Base-by-base conservation (phyloP, 78 protist genomes). In the Dictyostelium brefeldianum region DNA sequence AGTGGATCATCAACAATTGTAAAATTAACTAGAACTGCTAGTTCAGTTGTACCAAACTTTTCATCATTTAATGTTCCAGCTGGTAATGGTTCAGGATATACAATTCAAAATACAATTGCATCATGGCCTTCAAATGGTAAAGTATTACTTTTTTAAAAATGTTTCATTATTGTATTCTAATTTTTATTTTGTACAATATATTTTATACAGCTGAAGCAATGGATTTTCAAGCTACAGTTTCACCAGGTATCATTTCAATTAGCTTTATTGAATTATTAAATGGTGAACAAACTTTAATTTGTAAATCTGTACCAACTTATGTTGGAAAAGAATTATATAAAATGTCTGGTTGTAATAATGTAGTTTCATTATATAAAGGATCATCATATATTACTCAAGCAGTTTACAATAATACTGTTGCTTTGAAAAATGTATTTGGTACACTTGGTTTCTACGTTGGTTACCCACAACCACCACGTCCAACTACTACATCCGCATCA, bases 401-500 rank as follows among this genome's bases (percentile, higher is more conserved):
- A 27, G 59, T 54, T 73, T 87, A 87, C 27, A 51, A 87, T 64
- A 87, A 87, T 59, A 54, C 80, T 29, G 20, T 22, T 3, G 73
- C 83, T 20, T 41, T 50, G 9, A 87, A 77, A 46, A 74, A 74
- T 65, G 93, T 87, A 4, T 64, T 77, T 25, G 84, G 67, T 14
- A 87, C 59, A 77, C 65, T 87, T 59, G 93, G 80, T 18, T 77
- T 87, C 41, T 87, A 87, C 54, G 78, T 77, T 77, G 93, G 93
- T 57, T 87, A 47, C 75, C 73, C 87, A 62, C 22, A 54, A n/a
- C 78, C 78, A 15, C 53, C 80, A 51, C 41, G 73, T 5, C 25
- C 81, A 7, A 15, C 89, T 48, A 11, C 80, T 48, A 11, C 80
- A 14, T 9, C 79, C 3, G 14, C 67, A 4, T 8, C 65, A 48